Percentiles rank a stretch among this genome's conserved stretches.
phyloP scores from a whole-genome alignment of 257 asterid species.

The Solanum bulbocastanum region DNA sequence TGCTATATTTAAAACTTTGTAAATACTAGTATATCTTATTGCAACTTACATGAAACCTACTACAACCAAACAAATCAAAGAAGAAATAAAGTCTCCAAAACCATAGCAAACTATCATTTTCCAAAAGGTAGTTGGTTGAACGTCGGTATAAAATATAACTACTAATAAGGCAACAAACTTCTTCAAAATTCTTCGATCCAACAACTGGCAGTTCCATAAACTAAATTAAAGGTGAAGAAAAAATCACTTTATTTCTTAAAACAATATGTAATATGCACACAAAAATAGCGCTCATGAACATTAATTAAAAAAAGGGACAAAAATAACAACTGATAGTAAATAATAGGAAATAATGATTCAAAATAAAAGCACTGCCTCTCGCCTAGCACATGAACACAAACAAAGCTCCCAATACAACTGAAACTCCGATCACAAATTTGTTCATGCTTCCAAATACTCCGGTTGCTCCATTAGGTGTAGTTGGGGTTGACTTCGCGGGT shows the following conservation, averaged over 20 bases:
- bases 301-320: neutral
- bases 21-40: neutral
- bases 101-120: neutral
- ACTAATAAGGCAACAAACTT: neutral
- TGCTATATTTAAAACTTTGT: too few species aligned
- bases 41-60: neutral
- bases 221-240: neutral
- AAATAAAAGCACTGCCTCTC: conserved; percentile 62
- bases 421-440: conserved; percentile 18
- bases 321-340: neutral
- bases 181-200: neutral
- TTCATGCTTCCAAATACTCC: conserved; percentile 17
- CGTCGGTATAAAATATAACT: neutral
- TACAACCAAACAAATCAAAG: neutral
- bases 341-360: neutral
- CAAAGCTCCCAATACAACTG: conserved; percentile 33
- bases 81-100: neutral
- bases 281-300: neutral
- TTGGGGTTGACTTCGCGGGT: neutral
- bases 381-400: conserved; percentile 50
- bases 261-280: neutral
- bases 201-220: neutral
- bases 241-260: neutral
- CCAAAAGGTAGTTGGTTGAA: neutral
- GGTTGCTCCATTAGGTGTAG: conserved; percentile 15